Base-by-base conservation (phyloP, 148 eudicot genomes). In the Silene uniflora region DNA sequence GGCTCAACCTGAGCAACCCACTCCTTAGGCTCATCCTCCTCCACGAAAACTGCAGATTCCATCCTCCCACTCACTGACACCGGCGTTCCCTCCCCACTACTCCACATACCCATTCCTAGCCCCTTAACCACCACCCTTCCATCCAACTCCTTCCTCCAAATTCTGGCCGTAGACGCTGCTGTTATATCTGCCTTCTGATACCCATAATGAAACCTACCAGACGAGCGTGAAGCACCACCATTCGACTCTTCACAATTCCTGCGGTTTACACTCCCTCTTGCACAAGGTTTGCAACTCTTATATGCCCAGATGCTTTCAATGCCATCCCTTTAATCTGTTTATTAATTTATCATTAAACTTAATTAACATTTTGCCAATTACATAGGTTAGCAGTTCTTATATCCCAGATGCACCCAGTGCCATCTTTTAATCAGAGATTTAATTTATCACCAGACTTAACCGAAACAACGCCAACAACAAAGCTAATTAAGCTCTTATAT, bases 1-100 rank as follows among this genome's bases (percentile, higher is more conserved):
- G 98, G 98, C 87, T 95, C 98, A 65, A 95, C 96, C 75, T 92
- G 98, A 46, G 98, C 98, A 67, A 92, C 92, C 98, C 98, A 95
- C n/a, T n/a, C n/a, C n/a, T n/a, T n/a, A n/a, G n/a, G n/a, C n/a
- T n/a, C n/a, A n/a, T n/a, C n/a, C n/a, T n/a, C n/a, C n/a, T n/a
- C n/a, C n/a, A n/a, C n/a, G n/a, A n/a, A n/a, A n/a, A n/a, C n/a
- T n/a, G n/a, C 77, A n/a, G n/a, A n/a, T n/a, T n/a, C n/a, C n/a
- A n/a, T n/a, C n/a, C n/a, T n/a, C n/a, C n/a, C n/a, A n/a, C n/a
- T n/a, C n/a, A n/a, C n/a, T n/a, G n/a, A n/a, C n/a, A n/a, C n/a
- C n/a, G n/a, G n/a, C n/a, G n/a, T n/a, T n/a, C n/a, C n/a, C n/a
- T n/a, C n/a, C n/a, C n/a, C n/a, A n/a, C n/a, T n/a, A n/a, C n/a